Base-by-base conservation (phyloP, 2,329 filamentous ascomycete genomes). In the Cladosporium sp. region DNA sequence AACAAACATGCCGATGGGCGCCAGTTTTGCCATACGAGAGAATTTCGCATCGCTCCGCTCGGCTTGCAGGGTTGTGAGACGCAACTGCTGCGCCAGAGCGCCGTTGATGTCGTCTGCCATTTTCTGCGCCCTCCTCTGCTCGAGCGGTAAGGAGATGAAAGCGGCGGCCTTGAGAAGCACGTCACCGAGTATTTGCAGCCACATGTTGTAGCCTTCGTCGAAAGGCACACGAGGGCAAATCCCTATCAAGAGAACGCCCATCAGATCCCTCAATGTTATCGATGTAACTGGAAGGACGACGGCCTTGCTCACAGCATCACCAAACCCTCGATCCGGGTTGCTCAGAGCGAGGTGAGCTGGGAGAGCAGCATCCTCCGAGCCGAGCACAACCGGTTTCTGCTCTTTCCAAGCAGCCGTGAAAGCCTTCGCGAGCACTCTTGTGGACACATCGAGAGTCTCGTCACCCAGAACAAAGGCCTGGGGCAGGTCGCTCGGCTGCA, bases 241-340 rank as follows among this genome's bases (percentile, higher is more conserved):
- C 0, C 69, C 71, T 12, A 71, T 51, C 2, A 74, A 58, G 5
- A 73, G 43, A 20, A 73, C 68, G 1, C 68, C 71, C 30, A 71
- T 59, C 2, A 68, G 58, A 19, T 68, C 65, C 7, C 63, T 60
- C 4, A 60, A 61, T 3, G 59, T 65, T 0, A 68, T 66, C 2
- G 65, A 66, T 11, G 60, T 61, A 29, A 74, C 64, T 1, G 71
- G 69, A 17, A 64, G 65, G 1, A 73, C 58, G 5, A 71, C 54
- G 1, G 66, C 57, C 8, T 52, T 58, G n/a, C 58, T 59, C 30
- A 71, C 65, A 5, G 60, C 58, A 12, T 71, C 66, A 2, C 65
- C 64, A 44, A 66, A 71, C 1, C 63, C 64, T 30, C 66, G 64
- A 57, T 64, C 67, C 1, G 64, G 52, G 7, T 69, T 64, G 1